These are phyloP conservation scores for Alternaria angustiovoidea DNA, from an alignment of 2,329 filamentous ascomycete genomes.

Conservation along the genomic window DNA sequence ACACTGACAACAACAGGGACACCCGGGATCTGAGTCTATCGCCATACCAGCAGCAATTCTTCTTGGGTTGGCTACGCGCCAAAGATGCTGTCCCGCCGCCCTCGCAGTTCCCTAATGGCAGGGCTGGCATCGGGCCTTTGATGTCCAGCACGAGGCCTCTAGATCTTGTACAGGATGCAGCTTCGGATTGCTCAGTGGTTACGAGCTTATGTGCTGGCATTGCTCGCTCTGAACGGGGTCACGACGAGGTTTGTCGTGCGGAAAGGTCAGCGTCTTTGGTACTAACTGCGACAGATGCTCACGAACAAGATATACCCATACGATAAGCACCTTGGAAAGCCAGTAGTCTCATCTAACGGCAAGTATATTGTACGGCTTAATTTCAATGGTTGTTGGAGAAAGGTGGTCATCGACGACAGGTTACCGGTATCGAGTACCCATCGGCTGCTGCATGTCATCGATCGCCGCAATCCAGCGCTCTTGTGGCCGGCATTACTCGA, in stretches of 20 bases:
- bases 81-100: constrained; percentile 67
- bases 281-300: constrained; percentile 65
- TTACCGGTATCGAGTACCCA: constrained; percentile 79
- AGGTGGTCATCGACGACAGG: constrained; percentile 87
- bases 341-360: constrained; percentile 75
- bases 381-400: constrained; percentile 92
- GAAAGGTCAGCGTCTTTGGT: background rate
- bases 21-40: constrained; percentile 75
- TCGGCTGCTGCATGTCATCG: constrained; percentile 84
- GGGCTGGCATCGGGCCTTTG: constrained; percentile 52
- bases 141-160: constrained; percentile 68
- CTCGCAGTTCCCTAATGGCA: constrained; percentile 44
- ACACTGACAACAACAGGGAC: constrained; percentile 61
- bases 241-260: constrained; percentile 66
- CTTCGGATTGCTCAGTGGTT: constrained; percentile 96
- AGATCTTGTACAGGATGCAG: constrained; percentile 93
- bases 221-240: constrained; percentile 72
- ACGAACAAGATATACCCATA: constrained; percentile 79
- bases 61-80: constrained; percentile 84
- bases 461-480: constrained; percentile 79
- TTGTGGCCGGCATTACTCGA: constrained; percentile 93
- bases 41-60: constrained; percentile 74
- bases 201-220: constrained; percentile 89
- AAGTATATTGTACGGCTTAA: constrained; percentile 93
- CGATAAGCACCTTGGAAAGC: constrained; percentile 63